Evolutionary conservation across 371 early-diverging fungal genomes (phyloP).

Genomic region (Lichtheimia ramosa): DNA sequence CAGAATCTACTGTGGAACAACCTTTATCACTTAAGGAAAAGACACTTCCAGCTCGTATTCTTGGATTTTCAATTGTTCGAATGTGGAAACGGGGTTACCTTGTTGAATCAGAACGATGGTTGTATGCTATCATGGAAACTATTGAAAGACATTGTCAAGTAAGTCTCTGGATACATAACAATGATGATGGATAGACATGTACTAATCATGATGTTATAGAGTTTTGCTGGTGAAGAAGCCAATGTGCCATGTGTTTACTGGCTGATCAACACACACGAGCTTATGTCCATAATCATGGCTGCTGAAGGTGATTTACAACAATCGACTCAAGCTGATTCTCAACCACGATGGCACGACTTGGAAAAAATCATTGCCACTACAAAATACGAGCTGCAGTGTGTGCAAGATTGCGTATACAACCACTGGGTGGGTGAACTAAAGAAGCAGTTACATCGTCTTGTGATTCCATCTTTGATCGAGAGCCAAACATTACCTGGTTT

Average conservation of each 20-base stretch:
- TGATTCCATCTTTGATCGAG: slow-evolving; percentile 88
- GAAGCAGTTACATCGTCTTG: slow-evolving; percentile 81
- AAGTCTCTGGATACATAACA: neutral
- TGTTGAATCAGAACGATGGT: slow-evolving; percentile 69
- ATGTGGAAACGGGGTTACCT: slow-evolving; percentile 75
- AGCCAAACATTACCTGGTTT: slow-evolving; percentile 84
- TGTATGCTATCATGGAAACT: slow-evolving; percentile 75
- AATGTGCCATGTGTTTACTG: slow-evolving; percentile 69
- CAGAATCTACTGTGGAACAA: slow-evolving; percentile 71
- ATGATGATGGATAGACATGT: neutral
- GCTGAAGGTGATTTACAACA: slow-evolving; percentile 21
- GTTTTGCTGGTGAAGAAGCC: slow-evolving; percentile 42
- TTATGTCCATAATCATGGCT: slow-evolving; percentile 54
- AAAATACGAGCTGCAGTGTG: slow-evolving; percentile 51
- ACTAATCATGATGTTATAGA: neutral
- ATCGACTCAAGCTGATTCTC: slow-evolving; percentile 10
- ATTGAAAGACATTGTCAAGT: slow-evolving; percentile 66
- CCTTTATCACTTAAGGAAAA: slow-evolving; percentile 76
- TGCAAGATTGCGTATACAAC: slow-evolving; percentile 51
- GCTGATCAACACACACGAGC: slow-evolving; percentile 89
- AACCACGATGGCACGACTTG: slow-evolving; percentile 12
- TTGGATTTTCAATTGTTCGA: slow-evolving; percentile 73
- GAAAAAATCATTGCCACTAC: slow-evolving; percentile 46
- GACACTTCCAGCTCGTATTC: slow-evolving; percentile 85
- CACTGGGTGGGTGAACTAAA: slow-evolving; percentile 87